Evolutionary conservation across 2,329 filamentous ascomycete genomes (phyloP).

Genomic region (Cladophialophora exuberans): DNA sequence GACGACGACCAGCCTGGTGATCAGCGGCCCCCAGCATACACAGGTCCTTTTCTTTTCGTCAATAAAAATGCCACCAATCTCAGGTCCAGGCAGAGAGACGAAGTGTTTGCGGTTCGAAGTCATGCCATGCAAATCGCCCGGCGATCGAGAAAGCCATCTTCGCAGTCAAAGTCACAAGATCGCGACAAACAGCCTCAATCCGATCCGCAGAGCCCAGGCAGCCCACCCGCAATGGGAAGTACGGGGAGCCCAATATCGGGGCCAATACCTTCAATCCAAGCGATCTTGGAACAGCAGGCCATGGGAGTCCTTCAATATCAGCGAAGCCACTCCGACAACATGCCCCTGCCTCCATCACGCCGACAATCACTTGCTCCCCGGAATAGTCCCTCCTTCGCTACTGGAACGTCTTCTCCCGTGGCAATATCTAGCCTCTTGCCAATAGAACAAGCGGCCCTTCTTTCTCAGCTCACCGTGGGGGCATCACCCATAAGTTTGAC

Average conservation of each 20-base stretch:
- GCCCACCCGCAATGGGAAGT: not conserved
- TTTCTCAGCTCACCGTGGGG: not conserved
- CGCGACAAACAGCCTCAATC: not conserved
- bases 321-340: not conserved
- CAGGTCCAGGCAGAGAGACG: conserved; percentile 15
- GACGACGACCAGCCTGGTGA: not conserved
- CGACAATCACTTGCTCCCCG: not conserved
- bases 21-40: conserved; percentile 14
- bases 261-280: conserved; percentile 6
- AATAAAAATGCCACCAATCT: conserved; percentile 24
- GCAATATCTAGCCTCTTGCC: conserved; percentile 4
- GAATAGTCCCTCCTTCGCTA: not conserved
- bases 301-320: conserved; percentile 13
- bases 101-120: conserved; percentile 20
- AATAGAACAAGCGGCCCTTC: conserved; percentile 1
- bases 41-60: conserved; percentile 19
- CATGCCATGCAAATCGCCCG: conserved; percentile 24
- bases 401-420: not conserved
- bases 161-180: not conserved
- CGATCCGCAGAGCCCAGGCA: not conserved
- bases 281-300: conserved; percentile 10
- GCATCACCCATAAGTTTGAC: not conserved
- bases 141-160: conserved; percentile 13
- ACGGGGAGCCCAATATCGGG: not conserved
- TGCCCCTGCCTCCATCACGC: not conserved